Base-by-base conservation (phyloP, 1,139 yeast genomes). In the Sugiyamaella neomexicana region DNA sequence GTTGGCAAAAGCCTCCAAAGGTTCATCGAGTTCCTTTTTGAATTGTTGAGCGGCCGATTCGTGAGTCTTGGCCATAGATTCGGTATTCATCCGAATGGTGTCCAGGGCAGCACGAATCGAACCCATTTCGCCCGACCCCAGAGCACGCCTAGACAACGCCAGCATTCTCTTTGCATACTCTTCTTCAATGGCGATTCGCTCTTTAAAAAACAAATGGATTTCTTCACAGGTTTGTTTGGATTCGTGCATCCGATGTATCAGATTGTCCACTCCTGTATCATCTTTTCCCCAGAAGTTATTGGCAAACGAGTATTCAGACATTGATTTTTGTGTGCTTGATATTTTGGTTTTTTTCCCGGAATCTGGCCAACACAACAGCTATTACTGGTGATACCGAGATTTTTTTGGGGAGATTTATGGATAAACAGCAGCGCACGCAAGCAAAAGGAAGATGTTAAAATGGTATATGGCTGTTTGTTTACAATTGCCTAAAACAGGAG, bases 121-220 rank as follows among this genome's bases (percentile, higher is more conserved):
- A 1, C 80, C 89, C 0, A 81, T 75, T 64, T 88, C 96, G 54
- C 72, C 72, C 2, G 80, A 68, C 0, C 91, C 91, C 1, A 85
- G 67, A 0, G 75, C 66, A 50, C 76, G 77, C 53, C 73, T 70
- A 38, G 87, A 75, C 23, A 89, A 72, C 27, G 73, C 69, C 79
- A 72, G 76, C 59, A 86, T 68, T 58, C 75, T 77, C 58, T 80
- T 78, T 46, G 83, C 73, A 65, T 87, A 87, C 17, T 89, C 96
- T 58, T 82, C 86, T 64, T 89, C 97, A 40, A 89, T 78, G 7
- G 78, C 73, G 1, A 80, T 73, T 46, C 78, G 68, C 55, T 78
- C 82, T 52, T 69, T 74, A 65, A 75, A 77, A 58, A 73, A 78
- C 1, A 60, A 52, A 42, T 69, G 66, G 13, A 79, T 59, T 53